These are phyloP conservation scores for Furcasterigmium furcatum DNA, from an alignment of 2,329 filamentous ascomycete genomes.

Conservation along the genomic window DNA sequence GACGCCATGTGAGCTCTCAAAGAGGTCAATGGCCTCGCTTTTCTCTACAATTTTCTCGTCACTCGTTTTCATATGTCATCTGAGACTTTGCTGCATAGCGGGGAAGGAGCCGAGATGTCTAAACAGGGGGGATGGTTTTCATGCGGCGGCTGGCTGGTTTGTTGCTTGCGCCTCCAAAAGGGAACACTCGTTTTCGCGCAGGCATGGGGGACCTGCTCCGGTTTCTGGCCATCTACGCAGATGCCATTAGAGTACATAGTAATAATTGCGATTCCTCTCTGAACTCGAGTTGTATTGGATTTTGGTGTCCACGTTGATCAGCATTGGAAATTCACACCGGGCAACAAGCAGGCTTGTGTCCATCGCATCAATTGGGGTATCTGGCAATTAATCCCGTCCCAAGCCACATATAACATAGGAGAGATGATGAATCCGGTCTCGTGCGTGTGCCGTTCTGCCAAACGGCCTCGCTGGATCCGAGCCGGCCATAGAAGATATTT, in stretches of 20 bases:
- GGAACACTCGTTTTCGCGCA: background rate
- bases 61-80: background rate
- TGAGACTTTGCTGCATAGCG: constrained; percentile 13
- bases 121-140: background rate
- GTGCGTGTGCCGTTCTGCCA: no score
- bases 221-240: background rate
- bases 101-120: constrained; percentile 1
- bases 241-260: constrained; percentile 4
- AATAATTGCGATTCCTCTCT: constrained; percentile 1
- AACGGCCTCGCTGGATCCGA: no score
- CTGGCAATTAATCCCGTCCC: background rate
- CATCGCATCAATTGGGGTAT: no score
- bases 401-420: background rate
- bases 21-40: background rate
- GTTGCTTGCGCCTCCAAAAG: background rate
- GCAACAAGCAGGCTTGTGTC: no score
- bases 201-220: no score
- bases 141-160: background rate
- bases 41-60: background rate
- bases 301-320: no score
- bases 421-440: background rate
- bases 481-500: no score
- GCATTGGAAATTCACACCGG: no score
- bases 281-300: no score
- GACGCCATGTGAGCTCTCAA: no score